Base-by-base conservation (phyloP, 2,329 filamentous ascomycete species). In the Colletotrichum sp. region DNA sequence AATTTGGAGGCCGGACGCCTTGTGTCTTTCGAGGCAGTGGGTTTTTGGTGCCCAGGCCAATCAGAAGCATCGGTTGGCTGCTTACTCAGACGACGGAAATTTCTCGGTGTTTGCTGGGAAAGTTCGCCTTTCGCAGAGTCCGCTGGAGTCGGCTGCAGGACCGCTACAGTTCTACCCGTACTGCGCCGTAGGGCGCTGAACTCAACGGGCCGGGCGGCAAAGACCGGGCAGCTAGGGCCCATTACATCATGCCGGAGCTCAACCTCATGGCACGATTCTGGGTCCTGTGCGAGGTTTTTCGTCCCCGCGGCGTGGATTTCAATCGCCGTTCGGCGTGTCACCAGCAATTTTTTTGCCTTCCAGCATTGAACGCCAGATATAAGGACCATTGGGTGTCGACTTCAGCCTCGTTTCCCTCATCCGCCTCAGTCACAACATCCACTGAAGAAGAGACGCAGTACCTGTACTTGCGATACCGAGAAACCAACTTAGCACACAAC, bases 41-140 rank as follows among this genome's bases (percentile, higher is more conserved):
- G 34, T 22, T n/a, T 7, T 4, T 43, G 4, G 8, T 9, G n/a
- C 5, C 7, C 10, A 16, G n/a, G 64, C 75, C 64, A 77, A 75
- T 77, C 43, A 66, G 13, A n/a, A 13, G 10, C 18, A 28, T 12
- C 4, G 25, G 5, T 13, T 12, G 8, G 27, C 8, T 32, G 75
- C 75, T 71, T 66, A 70, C 64, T 74, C 66, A 68, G n/a, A 36
- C 18, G n/a, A 55, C 79, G 81, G 81, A 75, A 79, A 81, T 82
- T 81, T 79, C 78, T 83, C 81, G 81, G 81, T 76, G 70, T 82
- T 72, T 76, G 70, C 70, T 70, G 18, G 25, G 67, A 16, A 62
- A 56, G 36, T 43, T 73, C 70, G 61, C 77, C 39, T 76, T 79
- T 79, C 65, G 66, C 77, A 39, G 70, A 61, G 30, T 27, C 36